These are phyloP conservation scores for Nakaseomyces sp. DNA, from an alignment of 1,139 yeast species.

Conservation along the genomic window DNA sequence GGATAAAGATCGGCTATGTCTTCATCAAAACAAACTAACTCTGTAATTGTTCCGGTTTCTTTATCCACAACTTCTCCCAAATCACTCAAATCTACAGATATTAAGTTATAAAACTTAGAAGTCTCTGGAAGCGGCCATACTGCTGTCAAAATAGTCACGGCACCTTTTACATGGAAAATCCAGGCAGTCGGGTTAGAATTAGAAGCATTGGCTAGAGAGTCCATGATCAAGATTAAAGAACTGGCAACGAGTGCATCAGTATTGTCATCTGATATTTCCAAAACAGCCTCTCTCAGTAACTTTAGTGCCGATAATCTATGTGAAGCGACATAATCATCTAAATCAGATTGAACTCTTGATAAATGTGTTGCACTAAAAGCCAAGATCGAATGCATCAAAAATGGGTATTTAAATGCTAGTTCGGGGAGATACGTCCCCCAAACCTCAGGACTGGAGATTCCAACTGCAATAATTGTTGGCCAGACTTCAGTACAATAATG, in stretches of 20 bases:
- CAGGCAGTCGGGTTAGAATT: slow-evolving; percentile 82
- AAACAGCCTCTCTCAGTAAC: slow-evolving; percentile 72
- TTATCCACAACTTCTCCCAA: slow-evolving; percentile 66
- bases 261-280: slow-evolving; percentile 72
- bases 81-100: slow-evolving; percentile 68
- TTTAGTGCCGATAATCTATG: slow-evolving; percentile 84
- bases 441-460: slow-evolving; percentile 75
- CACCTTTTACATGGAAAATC: slow-evolving; percentile 95
- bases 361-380: slow-evolving; percentile 91
- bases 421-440: slow-evolving; percentile 86
- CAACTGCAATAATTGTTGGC: slow-evolving; percentile 81
- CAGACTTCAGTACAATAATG: slow-evolving; percentile 83
- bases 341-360: slow-evolving; percentile 63
- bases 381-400: slow-evolving; percentile 80
- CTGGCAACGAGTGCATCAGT: slow-evolving; percentile 91
- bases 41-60: slow-evolving; percentile 39
- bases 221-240: slow-evolving; percentile 82
- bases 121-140: slow-evolving; percentile 87
- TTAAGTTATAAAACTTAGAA: slow-evolving; percentile 63
- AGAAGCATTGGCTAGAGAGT: slow-evolving; percentile 75
- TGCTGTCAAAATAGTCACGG: slow-evolving; percentile 88
- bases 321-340: slow-evolving; percentile 75
- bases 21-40: slow-evolving; percentile 75
- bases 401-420: slow-evolving; percentile 81
- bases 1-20: slow-evolving; percentile 83